Evolutionary conservation across 805 yeast genomes (phyloP).

Genomic region (Pichia membranifaciens): DNA sequence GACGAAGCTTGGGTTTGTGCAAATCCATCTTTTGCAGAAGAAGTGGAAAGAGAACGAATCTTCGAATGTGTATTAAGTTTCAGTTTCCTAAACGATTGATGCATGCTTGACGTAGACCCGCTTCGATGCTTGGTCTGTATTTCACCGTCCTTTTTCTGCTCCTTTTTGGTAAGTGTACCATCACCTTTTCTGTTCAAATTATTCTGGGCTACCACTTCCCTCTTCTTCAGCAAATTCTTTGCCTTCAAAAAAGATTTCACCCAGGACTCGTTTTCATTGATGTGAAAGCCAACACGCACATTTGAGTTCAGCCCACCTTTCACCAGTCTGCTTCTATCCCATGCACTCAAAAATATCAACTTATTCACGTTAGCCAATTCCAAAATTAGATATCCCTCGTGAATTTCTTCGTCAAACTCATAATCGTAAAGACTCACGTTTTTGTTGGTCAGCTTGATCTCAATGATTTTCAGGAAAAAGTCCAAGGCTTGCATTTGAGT

Average conservation of each 20-base stretch:
- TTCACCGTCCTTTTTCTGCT: background rate
- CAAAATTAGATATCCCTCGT: constrained; percentile 57
- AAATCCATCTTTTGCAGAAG: background rate
- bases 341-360: constrained; percentile 48
- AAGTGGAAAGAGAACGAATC: constrained; percentile 6
- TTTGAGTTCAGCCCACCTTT: constrained; percentile 31
- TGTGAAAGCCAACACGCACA: constrained; percentile 32
- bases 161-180: constrained; percentile 3
- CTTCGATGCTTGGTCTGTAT: background rate
- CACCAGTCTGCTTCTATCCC: constrained; percentile 31
- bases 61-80: constrained; percentile 8
- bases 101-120: constrained; percentile 3
- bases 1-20: background rate
- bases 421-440: constrained; percentile 74
- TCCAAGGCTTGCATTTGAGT: constrained; percentile 39
- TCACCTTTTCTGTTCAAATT: constrained; percentile 2
- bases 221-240: constrained; percentile 44
- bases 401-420: constrained; percentile 58
- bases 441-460: constrained; percentile 41
- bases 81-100: constrained; percentile 8
- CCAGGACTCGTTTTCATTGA: constrained; percentile 55
- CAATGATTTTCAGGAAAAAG: constrained; percentile 30
- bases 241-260: constrained; percentile 64
- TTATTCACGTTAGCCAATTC: constrained; percentile 54
- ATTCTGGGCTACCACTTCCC: constrained; percentile 16